phyloP scores from a whole-genome alignment of 2,329 filamentous ascomycete species.

The Tricladium varicosporioides region DNA sequence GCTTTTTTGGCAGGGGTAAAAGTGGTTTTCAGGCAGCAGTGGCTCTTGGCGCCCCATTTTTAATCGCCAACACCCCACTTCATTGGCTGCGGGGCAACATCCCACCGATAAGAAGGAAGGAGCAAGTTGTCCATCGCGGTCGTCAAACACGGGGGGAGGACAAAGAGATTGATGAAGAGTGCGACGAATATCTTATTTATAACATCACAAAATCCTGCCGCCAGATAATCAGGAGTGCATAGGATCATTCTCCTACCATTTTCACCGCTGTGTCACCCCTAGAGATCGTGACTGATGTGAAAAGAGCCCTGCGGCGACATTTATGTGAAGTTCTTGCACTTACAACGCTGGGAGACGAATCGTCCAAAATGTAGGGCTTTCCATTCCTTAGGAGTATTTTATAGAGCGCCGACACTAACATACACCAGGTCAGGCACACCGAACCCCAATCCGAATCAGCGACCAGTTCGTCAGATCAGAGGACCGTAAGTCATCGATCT shows the following conservation, averaged over 20 bases:
- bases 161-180: neutral
- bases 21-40: neutral
- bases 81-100: neutral
- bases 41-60: too few relatives aligned
- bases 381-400: neutral
- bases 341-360: neutral
- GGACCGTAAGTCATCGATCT: slow-evolving; percentile 28
- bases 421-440: slow-evolving; percentile 8
- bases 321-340: neutral
- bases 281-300: too few relatives aligned
- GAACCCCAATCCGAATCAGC: slow-evolving; percentile 6
- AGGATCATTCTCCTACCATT: too few relatives aligned
- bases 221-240: too few relatives aligned
- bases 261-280: too few relatives aligned
- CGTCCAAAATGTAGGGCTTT: neutral
- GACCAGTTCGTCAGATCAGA: slow-evolving; percentile 27
- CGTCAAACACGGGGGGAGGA: neutral
- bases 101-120: neutral
- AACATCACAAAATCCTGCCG: neutral
- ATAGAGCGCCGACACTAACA: neutral
- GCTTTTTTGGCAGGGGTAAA: neutral
- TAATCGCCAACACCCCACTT: neutral
- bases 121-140: neutral
- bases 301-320: too few relatives aligned
- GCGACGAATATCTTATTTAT: neutral